phyloP scores from a whole-genome alignment of 352 stramenopile genomes.

The Aphanomyces euteiches region DNA sequence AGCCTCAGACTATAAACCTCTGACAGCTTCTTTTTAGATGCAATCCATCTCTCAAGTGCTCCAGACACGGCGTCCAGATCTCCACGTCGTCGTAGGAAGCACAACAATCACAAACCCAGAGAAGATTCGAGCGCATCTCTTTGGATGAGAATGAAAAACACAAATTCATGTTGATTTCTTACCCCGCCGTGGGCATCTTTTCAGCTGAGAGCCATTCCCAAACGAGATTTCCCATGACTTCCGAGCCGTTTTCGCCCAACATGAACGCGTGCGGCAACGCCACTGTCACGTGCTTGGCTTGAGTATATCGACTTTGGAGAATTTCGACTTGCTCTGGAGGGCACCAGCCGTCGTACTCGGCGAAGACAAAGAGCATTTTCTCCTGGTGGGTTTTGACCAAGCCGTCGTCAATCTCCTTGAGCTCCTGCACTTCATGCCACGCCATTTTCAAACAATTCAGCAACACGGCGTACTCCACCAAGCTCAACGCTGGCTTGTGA shows the following conservation, averaged over 20 bases:
- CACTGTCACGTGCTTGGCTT: constrained; percentile 47
- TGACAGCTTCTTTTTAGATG: constrained; percentile 37
- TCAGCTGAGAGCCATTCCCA: constrained; percentile 49
- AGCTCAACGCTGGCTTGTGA: constrained; percentile 47
- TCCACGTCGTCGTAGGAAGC: constrained; percentile 65
- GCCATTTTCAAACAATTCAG: constrained; percentile 65
- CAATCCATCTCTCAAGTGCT: constrained; percentile 63
- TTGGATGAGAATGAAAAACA: background rate
- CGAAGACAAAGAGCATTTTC: constrained; percentile 68
- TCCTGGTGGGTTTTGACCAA: constrained; percentile 42
- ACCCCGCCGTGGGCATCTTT: background rate
- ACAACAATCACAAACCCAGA: constrained; percentile 71
- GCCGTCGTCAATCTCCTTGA: constrained; percentile 45
- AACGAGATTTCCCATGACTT: constrained; percentile 62
- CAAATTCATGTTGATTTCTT: background rate
- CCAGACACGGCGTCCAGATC: constrained; percentile 39
- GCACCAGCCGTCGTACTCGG: constrained; percentile 62
- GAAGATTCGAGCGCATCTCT: constrained; percentile 57
- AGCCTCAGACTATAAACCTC: background rate
- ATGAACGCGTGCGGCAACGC: constrained; percentile 71
- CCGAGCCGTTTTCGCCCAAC: constrained; percentile 59
- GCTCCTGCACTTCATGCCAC: constrained; percentile 55
- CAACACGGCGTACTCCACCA: constrained; percentile 57
- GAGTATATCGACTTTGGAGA: constrained; percentile 49
- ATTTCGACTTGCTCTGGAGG: constrained; percentile 54